Evolutionary conservation across 2,329 filamentous ascomycete genomes (phyloP).

Genomic region (Epicoccum nigrum): DNA sequence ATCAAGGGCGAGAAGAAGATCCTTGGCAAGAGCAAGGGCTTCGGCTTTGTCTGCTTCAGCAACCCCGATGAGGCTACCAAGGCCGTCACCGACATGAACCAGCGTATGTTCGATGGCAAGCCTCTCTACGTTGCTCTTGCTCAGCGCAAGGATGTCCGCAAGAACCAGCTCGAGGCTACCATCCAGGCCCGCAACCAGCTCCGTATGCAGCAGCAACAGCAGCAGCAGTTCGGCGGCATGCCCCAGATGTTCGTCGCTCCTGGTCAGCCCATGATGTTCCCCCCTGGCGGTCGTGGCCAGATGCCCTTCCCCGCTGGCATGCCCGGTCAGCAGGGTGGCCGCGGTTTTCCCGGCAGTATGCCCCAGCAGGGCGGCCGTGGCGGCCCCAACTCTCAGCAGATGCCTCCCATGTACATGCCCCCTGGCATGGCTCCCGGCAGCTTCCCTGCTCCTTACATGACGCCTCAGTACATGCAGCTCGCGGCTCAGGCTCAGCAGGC

Average conservation of each 20-base stretch:
- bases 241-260: constrained; percentile 91
- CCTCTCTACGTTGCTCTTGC: constrained; percentile 96
- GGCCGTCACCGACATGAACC: constrained; percentile 99
- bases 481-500: constrained; percentile 72
- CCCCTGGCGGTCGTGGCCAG: constrained; percentile 63
- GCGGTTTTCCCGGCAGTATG: constrained; percentile 83
- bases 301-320: constrained; percentile 66
- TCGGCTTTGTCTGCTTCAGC: constrained; percentile 99
- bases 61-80: constrained; percentile 99
- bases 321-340: constrained; percentile 77
- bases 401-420: constrained; percentile 85
- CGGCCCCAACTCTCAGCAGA: constrained; percentile 74
- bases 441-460: constrained; percentile 78
- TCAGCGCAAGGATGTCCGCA: constrained; percentile 99
- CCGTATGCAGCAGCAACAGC: constrained; percentile 96
- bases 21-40: constrained; percentile 98
- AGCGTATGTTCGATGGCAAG: constrained; percentile 97
- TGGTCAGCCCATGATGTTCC: constrained; percentile 71
- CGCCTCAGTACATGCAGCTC: constrained; percentile 79
- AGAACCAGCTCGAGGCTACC: constrained; percentile 97
- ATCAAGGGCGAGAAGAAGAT: constrained; percentile 66
- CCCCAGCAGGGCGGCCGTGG: constrained; percentile 86
- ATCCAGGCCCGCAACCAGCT: constrained; percentile 99
- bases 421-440: constrained; percentile 65
- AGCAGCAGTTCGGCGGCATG: constrained; percentile 55